These are phyloP conservation scores for Pyrenochaeta sp. DNA, from an alignment of 2,329 filamentous ascomycete genomes.

Conservation along the genomic window DNA sequence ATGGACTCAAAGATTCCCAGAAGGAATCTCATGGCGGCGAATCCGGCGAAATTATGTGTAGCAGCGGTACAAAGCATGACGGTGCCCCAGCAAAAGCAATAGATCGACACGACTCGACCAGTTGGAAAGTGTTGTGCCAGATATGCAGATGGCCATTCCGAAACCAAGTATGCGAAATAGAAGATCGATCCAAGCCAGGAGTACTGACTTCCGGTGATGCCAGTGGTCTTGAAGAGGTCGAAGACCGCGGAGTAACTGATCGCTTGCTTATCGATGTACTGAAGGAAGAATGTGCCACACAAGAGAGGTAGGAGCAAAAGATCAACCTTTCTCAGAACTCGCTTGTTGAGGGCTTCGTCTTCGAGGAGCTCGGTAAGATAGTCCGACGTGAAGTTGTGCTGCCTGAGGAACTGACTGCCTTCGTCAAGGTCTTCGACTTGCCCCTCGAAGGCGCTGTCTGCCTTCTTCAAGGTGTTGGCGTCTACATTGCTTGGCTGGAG, in stretches of 20 bases:
- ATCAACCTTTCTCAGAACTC: constrained; percentile 57
- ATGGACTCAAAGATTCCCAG: constrained; percentile 31
- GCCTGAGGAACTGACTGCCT: constrained; percentile 58
- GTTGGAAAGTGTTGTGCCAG: constrained; percentile 43
- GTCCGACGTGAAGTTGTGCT: constrained; percentile 55
- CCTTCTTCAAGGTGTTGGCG: constrained; percentile 3
- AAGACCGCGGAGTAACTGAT: constrained; percentile 64
- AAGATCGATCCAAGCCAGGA: constrained; percentile 65
- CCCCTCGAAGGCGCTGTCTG: constrained; percentile 13
- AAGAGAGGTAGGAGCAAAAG: constrained; percentile 61
- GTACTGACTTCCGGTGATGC: constrained; percentile 58
- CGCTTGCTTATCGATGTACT: constrained; percentile 65
- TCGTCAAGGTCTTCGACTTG: constrained; percentile 55
- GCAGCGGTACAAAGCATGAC: constrained; percentile 29
- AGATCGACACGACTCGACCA: constrained; percentile 39
- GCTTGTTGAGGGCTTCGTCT: constrained; percentile 48
- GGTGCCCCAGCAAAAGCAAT: constrained; percentile 24
- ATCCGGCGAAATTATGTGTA: constrained; percentile 25
- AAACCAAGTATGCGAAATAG: constrained; percentile 54
- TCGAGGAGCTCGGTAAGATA: constrained; percentile 55
- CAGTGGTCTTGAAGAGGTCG: constrained; percentile 60
- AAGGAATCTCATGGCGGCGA: constrained; percentile 26
- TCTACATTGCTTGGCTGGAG: background rate
- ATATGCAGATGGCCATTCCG: constrained; percentile 28
- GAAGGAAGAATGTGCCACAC: constrained; percentile 58